These are phyloP conservation scores for Cutaneotrichosporon curvatum DNA, from an alignment of 1,284 basidiomycete species.

Conservation along the genomic window DNA sequence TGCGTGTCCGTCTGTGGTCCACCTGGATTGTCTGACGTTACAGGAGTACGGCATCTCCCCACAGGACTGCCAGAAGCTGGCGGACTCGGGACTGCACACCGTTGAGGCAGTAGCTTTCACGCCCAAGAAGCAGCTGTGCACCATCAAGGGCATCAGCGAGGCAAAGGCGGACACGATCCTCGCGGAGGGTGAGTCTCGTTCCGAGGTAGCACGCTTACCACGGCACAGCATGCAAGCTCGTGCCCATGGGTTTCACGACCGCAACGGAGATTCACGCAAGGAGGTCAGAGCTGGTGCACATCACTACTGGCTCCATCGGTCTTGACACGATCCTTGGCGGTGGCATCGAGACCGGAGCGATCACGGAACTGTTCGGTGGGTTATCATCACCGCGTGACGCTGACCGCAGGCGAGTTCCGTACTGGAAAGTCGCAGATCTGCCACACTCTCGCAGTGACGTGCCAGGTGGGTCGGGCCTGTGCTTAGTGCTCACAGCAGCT, in stretches of 20 bases:
- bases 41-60: constrained; percentile 67
- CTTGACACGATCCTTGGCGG: constrained; percentile 93
- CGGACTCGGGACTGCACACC: constrained; percentile 88
- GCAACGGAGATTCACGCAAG: constrained; percentile 95
- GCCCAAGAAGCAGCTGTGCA: constrained; percentile 84
- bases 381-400: neutral
- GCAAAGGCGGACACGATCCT: constrained; percentile 97
- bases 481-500: constrained; percentile 48
- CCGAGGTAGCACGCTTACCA: neutral
- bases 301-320: constrained; percentile 94
- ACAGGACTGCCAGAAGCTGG: constrained; percentile 91
- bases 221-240: constrained; percentile 79
- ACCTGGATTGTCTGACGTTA: neutral
- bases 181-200: constrained; percentile 62
- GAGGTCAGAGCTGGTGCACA: constrained; percentile 91
- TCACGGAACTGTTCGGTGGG: constrained; percentile 90
- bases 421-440: constrained; percentile 98
- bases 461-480: constrained; percentile 54
- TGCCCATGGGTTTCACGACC: constrained; percentile 96
- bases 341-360: constrained; percentile 96
- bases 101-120: constrained; percentile 96
- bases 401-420: constrained; percentile 65
- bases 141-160: constrained; percentile 96
- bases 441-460: constrained; percentile 96
- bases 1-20: constrained; percentile 19